Evolutionary conservation across 2,329 filamentous ascomycete species (phyloP).

Genomic region (Ceratocystis variospora): DNA sequence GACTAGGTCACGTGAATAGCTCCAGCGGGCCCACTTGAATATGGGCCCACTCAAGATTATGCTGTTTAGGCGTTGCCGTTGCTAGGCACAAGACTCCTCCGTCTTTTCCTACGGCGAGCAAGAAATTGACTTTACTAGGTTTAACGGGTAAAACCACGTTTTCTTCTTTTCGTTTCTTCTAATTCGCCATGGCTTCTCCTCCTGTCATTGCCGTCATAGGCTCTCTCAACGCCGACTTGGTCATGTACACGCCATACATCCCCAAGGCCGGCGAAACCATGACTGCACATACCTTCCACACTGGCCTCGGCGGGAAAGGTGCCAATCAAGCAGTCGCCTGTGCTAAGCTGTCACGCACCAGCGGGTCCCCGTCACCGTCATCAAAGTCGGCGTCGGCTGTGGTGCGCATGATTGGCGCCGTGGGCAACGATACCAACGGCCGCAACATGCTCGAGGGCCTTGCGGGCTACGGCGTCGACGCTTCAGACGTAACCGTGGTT

Average conservation of each 20-base stretch:
- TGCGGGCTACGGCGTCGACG: constrained; percentile 35
- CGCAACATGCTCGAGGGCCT: constrained; percentile 34
- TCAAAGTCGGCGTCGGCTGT: constrained; percentile 7
- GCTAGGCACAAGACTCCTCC: background rate
- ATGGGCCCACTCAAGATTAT: background rate
- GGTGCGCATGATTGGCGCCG: constrained; percentile 44
- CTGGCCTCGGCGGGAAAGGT: constrained; percentile 49
- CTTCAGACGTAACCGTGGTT: constrained; percentile 29
- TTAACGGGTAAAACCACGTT: background rate
- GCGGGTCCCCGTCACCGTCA: constrained; percentile 1
- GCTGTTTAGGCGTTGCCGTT: background rate
- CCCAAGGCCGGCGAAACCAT: constrained; percentile 57
- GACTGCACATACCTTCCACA: constrained; percentile 41
- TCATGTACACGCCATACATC: constrained; percentile 53
- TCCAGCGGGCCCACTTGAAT: constrained; percentile 6
- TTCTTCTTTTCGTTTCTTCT: background rate
- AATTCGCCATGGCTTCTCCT: background rate
- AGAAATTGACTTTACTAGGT: background rate
- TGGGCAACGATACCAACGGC: constrained; percentile 33
- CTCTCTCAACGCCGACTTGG: constrained; percentile 60
- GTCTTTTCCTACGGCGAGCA: background rate
- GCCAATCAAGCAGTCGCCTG: constrained; percentile 62
- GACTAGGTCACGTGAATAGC: background rate
- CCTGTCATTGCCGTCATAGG: constrained; percentile 51
- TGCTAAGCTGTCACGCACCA: constrained; percentile 36